These are phyloP conservation scores for Phytophthora lateralis DNA, from an alignment of 352 stramenopile genomes.

Conservation along the genomic window DNA sequence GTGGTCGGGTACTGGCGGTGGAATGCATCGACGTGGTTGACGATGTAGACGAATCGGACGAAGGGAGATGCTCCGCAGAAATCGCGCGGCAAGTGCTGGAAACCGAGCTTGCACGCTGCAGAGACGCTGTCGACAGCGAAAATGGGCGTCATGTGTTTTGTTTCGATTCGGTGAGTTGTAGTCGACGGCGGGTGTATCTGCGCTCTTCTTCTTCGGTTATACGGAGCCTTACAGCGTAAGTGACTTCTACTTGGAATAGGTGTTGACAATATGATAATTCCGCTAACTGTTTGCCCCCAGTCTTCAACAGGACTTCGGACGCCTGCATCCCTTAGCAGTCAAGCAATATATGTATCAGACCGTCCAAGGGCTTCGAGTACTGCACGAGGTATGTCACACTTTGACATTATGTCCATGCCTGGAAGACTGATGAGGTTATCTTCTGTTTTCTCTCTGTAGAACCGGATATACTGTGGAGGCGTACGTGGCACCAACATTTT, in stretches of 20 bases:
- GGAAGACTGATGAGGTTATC: background rate
- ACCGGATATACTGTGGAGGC: slow-evolving; percentile 37
- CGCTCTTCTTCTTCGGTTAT: slow-evolving; percentile 22
- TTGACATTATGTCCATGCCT: background rate
- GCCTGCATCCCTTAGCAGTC: slow-evolving; percentile 41
- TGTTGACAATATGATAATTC: background rate
- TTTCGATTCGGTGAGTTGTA: slow-evolving; percentile 28
- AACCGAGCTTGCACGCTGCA: slow-evolving; percentile 20
- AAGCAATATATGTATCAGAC: slow-evolving; percentile 42
- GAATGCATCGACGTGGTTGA: slow-evolving; percentile 33
- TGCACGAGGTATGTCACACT: slow-evolving; percentile 40
- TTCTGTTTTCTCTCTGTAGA: slow-evolving; percentile 12
- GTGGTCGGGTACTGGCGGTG: slow-evolving; percentile 33
- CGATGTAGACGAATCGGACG: background rate
- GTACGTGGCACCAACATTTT: slow-evolving; percentile 22
- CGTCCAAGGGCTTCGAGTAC: slow-evolving; percentile 27
- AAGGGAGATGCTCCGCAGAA: background rate
- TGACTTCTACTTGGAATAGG: background rate
- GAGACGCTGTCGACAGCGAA: background rate
- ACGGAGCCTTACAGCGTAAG: slow-evolving; percentile 26
- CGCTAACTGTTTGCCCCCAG: slow-evolving; percentile 14
- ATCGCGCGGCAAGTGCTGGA: slow-evolving; percentile 11
- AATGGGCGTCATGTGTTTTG: slow-evolving; percentile 26
- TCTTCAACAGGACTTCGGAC: slow-evolving; percentile 42
- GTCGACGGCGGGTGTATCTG: slow-evolving; percentile 24